Conservation (phyloP, 257 asterid genomes). For the Capsicum rhomboideum region DNA sequence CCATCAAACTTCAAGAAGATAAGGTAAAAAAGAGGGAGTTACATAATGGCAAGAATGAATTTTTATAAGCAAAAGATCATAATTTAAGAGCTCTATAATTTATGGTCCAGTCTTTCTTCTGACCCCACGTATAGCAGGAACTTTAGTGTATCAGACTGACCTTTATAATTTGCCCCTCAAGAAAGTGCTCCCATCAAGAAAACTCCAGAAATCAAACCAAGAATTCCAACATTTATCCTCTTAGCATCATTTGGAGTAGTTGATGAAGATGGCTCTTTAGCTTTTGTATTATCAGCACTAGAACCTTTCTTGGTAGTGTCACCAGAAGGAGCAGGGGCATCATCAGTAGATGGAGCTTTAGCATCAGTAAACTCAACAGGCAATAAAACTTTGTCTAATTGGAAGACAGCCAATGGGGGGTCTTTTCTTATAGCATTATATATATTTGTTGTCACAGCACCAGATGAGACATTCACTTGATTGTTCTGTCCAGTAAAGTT, state of each 20-base stretch:
- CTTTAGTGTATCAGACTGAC: too few relatives aligned
- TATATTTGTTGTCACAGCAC: constrained; percentile 30
- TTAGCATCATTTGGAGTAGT: constrained; percentile 4
- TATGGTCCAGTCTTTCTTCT: too few relatives aligned
- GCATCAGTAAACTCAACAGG: constrained; percentile 40
- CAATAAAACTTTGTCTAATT: constrained; percentile 61
- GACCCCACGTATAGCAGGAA: too few relatives aligned
- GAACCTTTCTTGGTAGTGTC: constrained; percentile 4
- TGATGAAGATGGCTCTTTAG: constrained; percentile 8
- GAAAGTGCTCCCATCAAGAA: constrained; percentile 8
- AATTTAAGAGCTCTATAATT: not conserved
- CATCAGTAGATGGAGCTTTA: constrained; percentile 33
- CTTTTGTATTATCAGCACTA: constrained; percentile 18
- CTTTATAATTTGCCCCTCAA: not conserved
- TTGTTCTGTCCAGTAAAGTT: constrained; percentile 33
- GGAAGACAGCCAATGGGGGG: constrained; percentile 64
- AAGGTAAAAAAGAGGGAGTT: not conserved
- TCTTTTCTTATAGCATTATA: constrained; percentile 42
- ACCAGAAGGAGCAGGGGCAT: constrained; percentile 21
- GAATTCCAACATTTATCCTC: not conserved
- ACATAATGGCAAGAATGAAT: not conserved
- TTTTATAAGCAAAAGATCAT: not conserved
- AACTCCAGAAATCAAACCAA: constrained; percentile 19
- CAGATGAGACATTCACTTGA: constrained; percentile 66
- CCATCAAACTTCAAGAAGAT: not conserved